Percentiles rank a stretch among this genome's conserved stretches.
These are phyloP conservation scores for Letharia columbiana DNA, from an alignment of 495 filamentous ascomycete species.

Conservation along the genomic window DNA sequence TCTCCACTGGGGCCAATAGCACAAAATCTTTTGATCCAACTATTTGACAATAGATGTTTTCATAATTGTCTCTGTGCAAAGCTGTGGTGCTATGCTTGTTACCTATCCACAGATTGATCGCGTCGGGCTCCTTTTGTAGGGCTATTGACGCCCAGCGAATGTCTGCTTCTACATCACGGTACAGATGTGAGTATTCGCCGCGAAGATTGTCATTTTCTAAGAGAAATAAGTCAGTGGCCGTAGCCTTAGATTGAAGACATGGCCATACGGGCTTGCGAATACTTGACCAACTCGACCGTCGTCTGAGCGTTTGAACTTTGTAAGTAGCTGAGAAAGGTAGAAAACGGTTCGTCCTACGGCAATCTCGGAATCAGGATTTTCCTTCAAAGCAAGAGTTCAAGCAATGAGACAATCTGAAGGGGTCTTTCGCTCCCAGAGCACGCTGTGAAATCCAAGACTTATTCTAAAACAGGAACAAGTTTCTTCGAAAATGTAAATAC, in stretches of 20 bases:
- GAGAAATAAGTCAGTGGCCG: not conserved
- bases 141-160: conserved; percentile 62
- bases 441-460: not conserved
- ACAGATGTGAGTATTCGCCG: conserved; percentile 53
- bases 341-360: conserved; percentile 27
- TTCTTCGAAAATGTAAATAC: not conserved
- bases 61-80: conserved; percentile 70
- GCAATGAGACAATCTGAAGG: no score
- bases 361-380: not conserved
- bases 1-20: conserved; percentile 56
- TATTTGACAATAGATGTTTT: conserved; percentile 72
- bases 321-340: conserved; percentile 25
- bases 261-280: conserved; percentile 41
- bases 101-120: conserved; percentile 74
- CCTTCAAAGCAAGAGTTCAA: no score
- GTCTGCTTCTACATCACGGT: conserved; percentile 42
- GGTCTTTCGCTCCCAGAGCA: no score
- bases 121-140: conserved; percentile 41
- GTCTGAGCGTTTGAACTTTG: not conserved
- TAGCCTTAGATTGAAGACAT: no score
- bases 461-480: not conserved
- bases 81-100: conserved; percentile 55
- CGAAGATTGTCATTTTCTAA: conserved; percentile 69
- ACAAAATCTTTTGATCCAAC: conserved; percentile 61
- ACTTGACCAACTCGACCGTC: conserved; percentile 27